These are phyloP conservation scores for Camellia lanceoleosa DNA, from an alignment of 148 eudicot genomes.

Conservation along the genomic window DNA sequence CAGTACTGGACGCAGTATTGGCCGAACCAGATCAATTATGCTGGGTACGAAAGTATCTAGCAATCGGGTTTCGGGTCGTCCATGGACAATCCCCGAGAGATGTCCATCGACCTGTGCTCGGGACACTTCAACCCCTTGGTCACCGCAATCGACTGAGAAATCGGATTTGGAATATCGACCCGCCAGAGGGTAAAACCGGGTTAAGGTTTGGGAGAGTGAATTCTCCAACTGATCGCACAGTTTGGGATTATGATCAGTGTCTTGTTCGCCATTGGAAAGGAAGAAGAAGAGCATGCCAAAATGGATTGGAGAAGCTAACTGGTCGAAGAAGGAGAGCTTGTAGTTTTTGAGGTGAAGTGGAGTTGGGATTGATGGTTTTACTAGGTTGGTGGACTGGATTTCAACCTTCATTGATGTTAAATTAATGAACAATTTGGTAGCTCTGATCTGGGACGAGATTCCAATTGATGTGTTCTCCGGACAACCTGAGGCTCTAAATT, in stretches of 20 bases:
- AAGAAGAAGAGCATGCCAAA: conserved; percentile 7
- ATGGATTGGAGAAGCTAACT: not conserved
- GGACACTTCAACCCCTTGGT: conserved; percentile 2
- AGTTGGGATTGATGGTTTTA: conserved; percentile 19
- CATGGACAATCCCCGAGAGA: not conserved
- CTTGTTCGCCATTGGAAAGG: not conserved
- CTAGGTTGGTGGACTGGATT: conserved; percentile 6
- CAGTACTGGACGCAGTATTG: not conserved
- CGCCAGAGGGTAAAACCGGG: conserved; percentile 11
- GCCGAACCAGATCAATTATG: not conserved
- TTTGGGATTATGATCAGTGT: not conserved
- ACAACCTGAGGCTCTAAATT: no score
- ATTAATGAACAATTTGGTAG: not conserved
- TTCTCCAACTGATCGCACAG: not conserved
- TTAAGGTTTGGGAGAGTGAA: conserved; percentile 4
- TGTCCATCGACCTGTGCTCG: not conserved
- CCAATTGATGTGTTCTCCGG: not conserved
- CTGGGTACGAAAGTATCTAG: not conserved
- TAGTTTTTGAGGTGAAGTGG: not conserved
- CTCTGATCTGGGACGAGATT: not conserved
- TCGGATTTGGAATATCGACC: conserved; percentile 1
- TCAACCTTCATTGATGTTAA: conserved; percentile 14
- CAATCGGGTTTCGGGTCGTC: not conserved
- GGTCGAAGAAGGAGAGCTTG: conserved; percentile 10
- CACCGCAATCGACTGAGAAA: not conserved